Evolutionary conservation across 371 early-diverging fungal genomes (phyloP).

Genomic region (Thermomucor indicae-seudaticae): DNA sequence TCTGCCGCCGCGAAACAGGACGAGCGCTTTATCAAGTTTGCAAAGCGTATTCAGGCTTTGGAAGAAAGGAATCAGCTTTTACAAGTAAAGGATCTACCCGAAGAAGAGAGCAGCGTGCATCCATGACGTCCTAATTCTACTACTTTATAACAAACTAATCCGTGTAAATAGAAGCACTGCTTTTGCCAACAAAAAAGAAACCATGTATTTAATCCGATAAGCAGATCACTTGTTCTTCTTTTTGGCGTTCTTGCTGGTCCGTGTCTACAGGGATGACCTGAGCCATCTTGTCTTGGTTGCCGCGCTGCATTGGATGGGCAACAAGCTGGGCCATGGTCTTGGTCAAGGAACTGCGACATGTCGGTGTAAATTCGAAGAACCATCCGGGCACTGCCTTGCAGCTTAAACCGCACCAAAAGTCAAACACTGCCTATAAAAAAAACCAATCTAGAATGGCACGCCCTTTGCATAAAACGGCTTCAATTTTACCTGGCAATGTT

Average conservation of each 20-base stretch:
- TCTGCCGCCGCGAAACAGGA: neutral
- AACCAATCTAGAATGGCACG: too few species aligned
- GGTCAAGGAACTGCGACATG: slow-evolving; percentile 13
- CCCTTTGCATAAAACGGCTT: too few species aligned
- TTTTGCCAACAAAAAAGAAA: neutral
- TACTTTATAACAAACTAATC: too few species aligned
- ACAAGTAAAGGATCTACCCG: too few species aligned
- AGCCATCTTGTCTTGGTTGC: slow-evolving; percentile 4
- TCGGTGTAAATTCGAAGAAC: slow-evolving; percentile 16
- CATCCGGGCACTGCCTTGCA: slow-evolving; percentile 5
- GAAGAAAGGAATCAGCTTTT: too few species aligned
- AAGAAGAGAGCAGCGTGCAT: too few species aligned
- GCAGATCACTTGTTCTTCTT: neutral
- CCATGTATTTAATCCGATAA: slow-evolving; percentile 1
- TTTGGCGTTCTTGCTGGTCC: too few species aligned
- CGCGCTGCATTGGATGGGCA: slow-evolving; percentile 20
- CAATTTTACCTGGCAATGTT: slow-evolving; percentile 10
- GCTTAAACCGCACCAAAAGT: slow-evolving; percentile 3
- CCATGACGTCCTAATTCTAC: too few species aligned
- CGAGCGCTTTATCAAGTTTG: neutral
- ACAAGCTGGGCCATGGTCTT: slow-evolving; percentile 17
- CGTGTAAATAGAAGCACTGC: neutral
- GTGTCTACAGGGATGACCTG: neutral
- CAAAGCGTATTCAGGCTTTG: too few species aligned
- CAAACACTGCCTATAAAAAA: slow-evolving; percentile 8